Evolutionary conservation across 257 asterid genomes (phyloP).

Genomic region (Solanum chiquidenum): DNA sequence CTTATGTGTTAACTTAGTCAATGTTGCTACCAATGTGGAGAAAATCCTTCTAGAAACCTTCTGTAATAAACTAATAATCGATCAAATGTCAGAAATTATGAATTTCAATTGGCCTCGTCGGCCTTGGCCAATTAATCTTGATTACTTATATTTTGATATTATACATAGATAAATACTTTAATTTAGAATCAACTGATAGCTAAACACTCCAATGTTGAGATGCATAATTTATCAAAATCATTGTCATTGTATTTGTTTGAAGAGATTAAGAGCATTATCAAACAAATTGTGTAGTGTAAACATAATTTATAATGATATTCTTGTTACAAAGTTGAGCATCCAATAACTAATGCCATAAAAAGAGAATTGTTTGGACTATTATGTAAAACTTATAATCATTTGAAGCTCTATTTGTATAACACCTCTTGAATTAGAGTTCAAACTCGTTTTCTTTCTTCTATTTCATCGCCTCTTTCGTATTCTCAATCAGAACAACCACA

Average conservation of each 20-base stretch:
- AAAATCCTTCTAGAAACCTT: background rate
- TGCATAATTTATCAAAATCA: background rate
- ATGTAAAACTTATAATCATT: background rate
- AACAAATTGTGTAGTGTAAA: background rate
- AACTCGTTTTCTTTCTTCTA: background rate
- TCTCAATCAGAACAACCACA: background rate
- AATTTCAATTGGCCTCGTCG: background rate
- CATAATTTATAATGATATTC: background rate
- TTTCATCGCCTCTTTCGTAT: background rate
- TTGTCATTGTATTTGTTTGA: background rate
- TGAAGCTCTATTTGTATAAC: background rate
- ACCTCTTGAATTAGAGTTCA: background rate
- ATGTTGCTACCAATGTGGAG: background rate
- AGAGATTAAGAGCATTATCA: background rate
- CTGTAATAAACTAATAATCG: background rate
- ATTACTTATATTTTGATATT: background rate
- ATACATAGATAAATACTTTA: too few relatives aligned
- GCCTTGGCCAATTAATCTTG: background rate
- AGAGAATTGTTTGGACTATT: background rate
- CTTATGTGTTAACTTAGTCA: background rate
- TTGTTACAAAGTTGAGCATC: background rate
- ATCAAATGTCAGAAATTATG: background rate
- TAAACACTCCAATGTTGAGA: background rate
- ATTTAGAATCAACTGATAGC: too few relatives aligned
- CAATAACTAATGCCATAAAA: background rate